phyloP scores from a whole-genome alignment of 139 green algal species.

The Chlamydomonas sp. region DNA sequence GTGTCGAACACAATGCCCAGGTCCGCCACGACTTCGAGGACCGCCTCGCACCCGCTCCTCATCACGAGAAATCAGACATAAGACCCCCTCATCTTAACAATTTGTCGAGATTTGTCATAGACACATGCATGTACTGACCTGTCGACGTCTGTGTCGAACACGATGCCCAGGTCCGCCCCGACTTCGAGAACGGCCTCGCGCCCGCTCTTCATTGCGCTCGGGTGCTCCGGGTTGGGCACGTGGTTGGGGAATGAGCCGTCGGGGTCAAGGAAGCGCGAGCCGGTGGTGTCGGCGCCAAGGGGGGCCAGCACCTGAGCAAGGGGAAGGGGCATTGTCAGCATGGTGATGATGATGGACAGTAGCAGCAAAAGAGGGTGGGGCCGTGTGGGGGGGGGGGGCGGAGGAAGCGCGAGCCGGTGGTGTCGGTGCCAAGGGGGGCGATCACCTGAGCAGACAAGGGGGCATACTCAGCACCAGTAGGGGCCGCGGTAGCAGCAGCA shows the following conservation, averaged over 20 bases:
- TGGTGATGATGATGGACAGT: background rate
- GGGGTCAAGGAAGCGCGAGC: conserved; percentile 83
- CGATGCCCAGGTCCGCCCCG: conserved; percentile 83
- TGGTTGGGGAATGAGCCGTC: conserved; percentile 92
- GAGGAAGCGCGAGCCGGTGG: conserved; percentile 78
- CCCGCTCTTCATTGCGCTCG: conserved; percentile 63
- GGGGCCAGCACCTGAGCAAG: conserved; percentile 78
- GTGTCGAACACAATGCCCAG: conserved; percentile 96
- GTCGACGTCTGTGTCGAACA: conserved; percentile 98
- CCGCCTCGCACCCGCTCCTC: conserved; percentile 27
- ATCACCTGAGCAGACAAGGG: too few relatives aligned
- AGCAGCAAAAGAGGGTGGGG: too few relatives aligned
- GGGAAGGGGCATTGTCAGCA: background rate
- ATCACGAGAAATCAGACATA: too few relatives aligned
- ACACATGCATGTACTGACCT: too few relatives aligned
- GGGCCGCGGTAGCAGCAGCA: too few relatives aligned
- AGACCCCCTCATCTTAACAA: too few relatives aligned
- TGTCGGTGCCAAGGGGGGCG: conserved; percentile 79
- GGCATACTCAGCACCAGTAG: too few relatives aligned
- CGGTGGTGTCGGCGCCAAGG: conserved; percentile 80
- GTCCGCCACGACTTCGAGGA: conserved; percentile 54
- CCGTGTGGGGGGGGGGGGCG: too few relatives aligned
- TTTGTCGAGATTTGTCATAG: too few relatives aligned
- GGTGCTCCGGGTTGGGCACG: conserved; percentile 89
- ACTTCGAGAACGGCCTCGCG: conserved; percentile 22